Evolutionary conservation across 306 rosid species (phyloP), one percentile per base, ranked within the genome.

Genomic region (Cicer yamashitae): DNA sequence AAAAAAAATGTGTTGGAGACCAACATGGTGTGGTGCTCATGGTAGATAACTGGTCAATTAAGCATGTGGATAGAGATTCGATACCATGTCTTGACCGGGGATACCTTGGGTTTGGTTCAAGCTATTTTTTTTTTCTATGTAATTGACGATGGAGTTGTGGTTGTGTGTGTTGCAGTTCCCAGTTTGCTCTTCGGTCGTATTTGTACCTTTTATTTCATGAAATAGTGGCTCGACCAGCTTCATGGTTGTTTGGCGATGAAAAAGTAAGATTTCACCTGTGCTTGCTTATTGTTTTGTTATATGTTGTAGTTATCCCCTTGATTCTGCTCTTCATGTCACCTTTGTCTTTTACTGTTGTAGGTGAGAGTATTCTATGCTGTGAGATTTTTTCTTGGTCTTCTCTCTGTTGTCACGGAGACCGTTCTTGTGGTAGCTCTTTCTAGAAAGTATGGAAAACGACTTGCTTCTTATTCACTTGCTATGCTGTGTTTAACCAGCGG

Each of bases 401-500:
- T 94, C 75, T 94, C 99, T 73, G 96, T 89, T 82, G 40, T 75
- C 78, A 70, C 92, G 5, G 98, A 94, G 77, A 84, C 99, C 4
- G 93, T 94, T 82, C 86, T 94, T 38, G 93, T 92, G 13, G 96
- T 92, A 62, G 96, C 99, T 54, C 87, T 96, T 70, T 90, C 99
- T 2, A 87, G 90, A 79, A 96, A 90, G 87, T 92, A 89, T 58
- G 99, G 99, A 71, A 96, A 83, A 79, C 96, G 99, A 8, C 84
- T 96, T 64, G 97, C 96, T 74, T 83, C 86, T n/a, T 96, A 96
- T 79, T 82, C 98, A 25, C 98, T 96, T 77, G 98, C 98, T 17
- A 96, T 96, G 99, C 84, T 96, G 73, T 92, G 98, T 86, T 87
- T 96, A 77, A 81, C 98, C 82, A 96, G 99, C 8, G 97, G 99